phyloP scores from a whole-genome alignment of 805 yeast species.

The Suhomyces sp. region DNA sequence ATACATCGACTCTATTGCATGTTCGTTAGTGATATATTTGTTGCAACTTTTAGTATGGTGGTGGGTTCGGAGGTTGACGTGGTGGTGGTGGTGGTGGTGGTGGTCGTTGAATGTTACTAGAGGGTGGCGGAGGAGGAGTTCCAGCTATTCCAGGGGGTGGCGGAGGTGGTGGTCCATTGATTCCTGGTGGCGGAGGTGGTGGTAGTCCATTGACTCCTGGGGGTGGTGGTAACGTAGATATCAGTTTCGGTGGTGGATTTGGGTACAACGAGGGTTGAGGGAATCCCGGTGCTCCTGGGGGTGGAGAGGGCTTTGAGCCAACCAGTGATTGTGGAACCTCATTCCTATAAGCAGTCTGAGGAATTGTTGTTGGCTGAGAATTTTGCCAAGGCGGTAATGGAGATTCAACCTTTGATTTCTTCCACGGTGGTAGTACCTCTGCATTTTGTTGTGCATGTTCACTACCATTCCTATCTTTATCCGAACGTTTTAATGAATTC shows the following conservation, averaged over 20 bases:
- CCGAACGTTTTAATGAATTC: background rate
- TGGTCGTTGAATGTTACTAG: background rate
- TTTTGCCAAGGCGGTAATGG: constrained; percentile 25
- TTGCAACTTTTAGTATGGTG: too few species aligned
- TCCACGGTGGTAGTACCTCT: constrained; percentile 26
- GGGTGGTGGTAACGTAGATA: constrained; percentile 13
- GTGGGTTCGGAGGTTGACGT: background rate
- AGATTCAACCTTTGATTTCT: constrained; percentile 20
- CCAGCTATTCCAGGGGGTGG: constrained; percentile 7
- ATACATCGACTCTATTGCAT: too few species aligned
- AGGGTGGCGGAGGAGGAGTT: constrained; percentile 16
- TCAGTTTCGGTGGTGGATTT: constrained; percentile 21
- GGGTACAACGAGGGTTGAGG: constrained; percentile 16
- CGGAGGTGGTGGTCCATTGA: constrained; percentile 12
- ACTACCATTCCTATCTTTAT: too few species aligned
- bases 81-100: constrained; percentile 12
- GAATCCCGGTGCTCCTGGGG: constrained; percentile 19
- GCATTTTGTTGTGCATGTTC: too few species aligned
- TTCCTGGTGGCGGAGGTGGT: constrained; percentile 10
- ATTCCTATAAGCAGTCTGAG: too few species aligned
- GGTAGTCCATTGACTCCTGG: constrained; percentile 8
- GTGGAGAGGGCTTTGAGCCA: constrained; percentile 19
- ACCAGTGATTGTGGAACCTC: constrained; percentile 17
- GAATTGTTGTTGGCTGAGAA: constrained; percentile 7
- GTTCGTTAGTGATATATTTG: too few species aligned